Evolutionary conservation across 257 asterid genomes (phyloP).

Genomic region (Cruciata laevipes): DNA sequence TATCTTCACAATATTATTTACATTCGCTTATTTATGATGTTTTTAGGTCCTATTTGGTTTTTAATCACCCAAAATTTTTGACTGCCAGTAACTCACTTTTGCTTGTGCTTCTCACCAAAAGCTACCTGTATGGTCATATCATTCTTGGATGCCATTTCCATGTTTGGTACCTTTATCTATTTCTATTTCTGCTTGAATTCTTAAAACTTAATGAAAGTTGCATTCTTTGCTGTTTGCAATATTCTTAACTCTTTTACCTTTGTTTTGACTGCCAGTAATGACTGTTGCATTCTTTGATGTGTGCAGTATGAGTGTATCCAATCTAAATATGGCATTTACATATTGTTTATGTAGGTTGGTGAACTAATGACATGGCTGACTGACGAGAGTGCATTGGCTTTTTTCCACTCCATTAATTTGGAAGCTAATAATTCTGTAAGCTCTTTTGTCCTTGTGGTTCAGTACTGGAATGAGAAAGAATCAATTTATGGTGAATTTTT

Average conservation of each 20-base stretch:
- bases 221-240: background rate
- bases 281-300: background rate
- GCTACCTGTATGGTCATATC: background rate
- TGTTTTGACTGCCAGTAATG: too few species aligned
- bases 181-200: background rate
- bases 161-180: background rate
- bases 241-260: background rate
- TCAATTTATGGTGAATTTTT: background rate
- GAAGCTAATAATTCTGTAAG: conserved; percentile 77
- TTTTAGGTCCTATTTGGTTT: background rate
- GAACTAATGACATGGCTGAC: conserved; percentile 85
- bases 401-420: conserved; percentile 72
- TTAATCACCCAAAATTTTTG: background rate
- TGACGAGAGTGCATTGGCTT: conserved; percentile 61
- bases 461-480: conserved; percentile 30
- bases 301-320: background rate
- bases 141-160: background rate
- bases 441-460: background rate
- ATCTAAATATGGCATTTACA: conserved; percentile 17
- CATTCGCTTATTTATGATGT: background rate
- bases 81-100: background rate
- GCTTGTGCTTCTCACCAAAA: background rate
- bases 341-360: conserved; percentile 39
- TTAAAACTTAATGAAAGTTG: background rate
- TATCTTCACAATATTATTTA: background rate